These are phyloP conservation scores for Uncinocarpus reesii DNA, from an alignment of 2,329 filamentous ascomycete genomes.

Conservation along the genomic window DNA sequence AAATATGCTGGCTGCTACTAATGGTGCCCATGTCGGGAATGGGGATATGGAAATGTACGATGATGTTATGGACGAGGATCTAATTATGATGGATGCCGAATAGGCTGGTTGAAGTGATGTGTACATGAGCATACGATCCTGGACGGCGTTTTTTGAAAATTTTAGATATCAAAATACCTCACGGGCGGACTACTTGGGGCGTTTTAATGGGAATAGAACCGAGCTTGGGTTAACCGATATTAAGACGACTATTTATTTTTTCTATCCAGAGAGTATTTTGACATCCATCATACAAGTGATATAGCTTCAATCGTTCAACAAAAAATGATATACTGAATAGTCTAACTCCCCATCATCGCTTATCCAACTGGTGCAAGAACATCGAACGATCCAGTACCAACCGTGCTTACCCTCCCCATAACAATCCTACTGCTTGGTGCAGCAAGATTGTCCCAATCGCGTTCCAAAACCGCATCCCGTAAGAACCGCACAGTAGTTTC, in stretches of 20 bases:
- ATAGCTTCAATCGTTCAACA: not conserved
- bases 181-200: not conserved
- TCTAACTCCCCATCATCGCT: not conserved
- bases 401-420: constrained; percentile 66
- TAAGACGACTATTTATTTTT: constrained; percentile 9
- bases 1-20: constrained; percentile 16
- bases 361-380: constrained; percentile 52
- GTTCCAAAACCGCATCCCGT: constrained; percentile 80
- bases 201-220: not conserved
- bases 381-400: constrained; percentile 89
- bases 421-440: constrained; percentile 83
- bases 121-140: not conserved
- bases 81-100: constrained; percentile 30
- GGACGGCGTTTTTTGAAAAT: not conserved
- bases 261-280: constrained; percentile 1
- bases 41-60: constrained; percentile 33
- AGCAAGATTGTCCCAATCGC: constrained; percentile 78
- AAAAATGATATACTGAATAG: constrained; percentile 1
- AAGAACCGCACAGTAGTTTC: constrained; percentile 93
- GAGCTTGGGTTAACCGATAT: not conserved
- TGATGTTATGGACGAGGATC: constrained; percentile 33
- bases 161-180: not conserved
- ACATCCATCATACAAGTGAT: not conserved
- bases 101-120: constrained; percentile 14
- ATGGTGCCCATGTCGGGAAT: constrained; percentile 19